Conservation (phyloP, 176 grass and related monocot genomes). For the Lolium multiflorum region DNA sequence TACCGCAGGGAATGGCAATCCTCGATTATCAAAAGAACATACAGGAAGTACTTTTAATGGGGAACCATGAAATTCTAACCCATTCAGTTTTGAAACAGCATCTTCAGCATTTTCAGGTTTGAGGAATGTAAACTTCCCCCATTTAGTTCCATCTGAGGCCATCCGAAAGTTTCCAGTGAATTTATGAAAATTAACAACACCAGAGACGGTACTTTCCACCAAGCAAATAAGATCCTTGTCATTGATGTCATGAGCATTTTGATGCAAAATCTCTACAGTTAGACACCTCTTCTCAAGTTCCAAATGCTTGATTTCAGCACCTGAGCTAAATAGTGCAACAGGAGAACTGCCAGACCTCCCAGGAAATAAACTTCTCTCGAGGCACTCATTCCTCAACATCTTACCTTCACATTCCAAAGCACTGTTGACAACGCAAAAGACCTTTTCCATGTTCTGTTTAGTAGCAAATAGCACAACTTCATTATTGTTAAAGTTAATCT, state of each 20-base stretch:
- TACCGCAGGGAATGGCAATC: conserved; percentile 75
- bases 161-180: conserved; percentile 42
- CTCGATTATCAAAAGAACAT: conserved; percentile 44
- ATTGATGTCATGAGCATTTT: conserved; percentile 62
- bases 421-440: conserved; percentile 52
- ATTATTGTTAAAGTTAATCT: conserved; percentile 66
- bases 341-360: conserved; percentile 51
- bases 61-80: conserved; percentile 73
- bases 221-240: conserved; percentile 84
- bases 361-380: conserved; percentile 69
- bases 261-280: conserved; percentile 82
- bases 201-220: conserved; percentile 57
- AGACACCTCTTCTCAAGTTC: conserved; percentile 81
- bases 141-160: conserved; percentile 62
- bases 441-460: conserved; percentile 63
- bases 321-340: conserved; percentile 80
- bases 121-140: conserved; percentile 85
- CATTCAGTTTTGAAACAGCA: conserved; percentile 73
- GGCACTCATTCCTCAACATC: conserved; percentile 76
- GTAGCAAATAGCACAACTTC: conserved; percentile 77
- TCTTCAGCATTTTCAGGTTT: conserved; percentile 71
- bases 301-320: conserved; percentile 97
- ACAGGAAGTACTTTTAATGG: conserved; percentile 67
- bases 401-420: conserved; percentile 68
- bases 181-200: conserved; percentile 69